These are phyloP conservation scores for Colletotrichum chrysophilum DNA, from an alignment of 2,329 filamentous ascomycete genomes.

Conservation along the genomic window DNA sequence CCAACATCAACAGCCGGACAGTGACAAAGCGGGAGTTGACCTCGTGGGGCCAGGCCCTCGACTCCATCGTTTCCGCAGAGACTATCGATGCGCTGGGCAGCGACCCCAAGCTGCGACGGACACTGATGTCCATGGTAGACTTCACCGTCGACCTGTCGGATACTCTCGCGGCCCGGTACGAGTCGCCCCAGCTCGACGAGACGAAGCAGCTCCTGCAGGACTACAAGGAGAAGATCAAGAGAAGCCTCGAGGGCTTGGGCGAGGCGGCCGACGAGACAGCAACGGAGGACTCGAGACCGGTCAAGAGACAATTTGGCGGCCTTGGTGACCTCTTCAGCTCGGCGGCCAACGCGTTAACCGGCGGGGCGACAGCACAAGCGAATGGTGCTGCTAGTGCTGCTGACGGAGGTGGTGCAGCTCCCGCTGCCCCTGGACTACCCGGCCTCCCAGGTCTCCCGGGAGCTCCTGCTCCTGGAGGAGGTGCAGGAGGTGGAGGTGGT, in stretches of 20 bases:
- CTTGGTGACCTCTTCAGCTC: background rate
- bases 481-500: background rate
- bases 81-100: conserved; percentile 12
- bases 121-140: conserved; percentile 20
- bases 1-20: background rate
- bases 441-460: background rate
- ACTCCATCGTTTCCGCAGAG: conserved; percentile 12
- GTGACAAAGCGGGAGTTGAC: background rate
- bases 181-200: conserved; percentile 5
- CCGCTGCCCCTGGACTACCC: background rate
- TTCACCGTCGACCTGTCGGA: conserved; percentile 18
- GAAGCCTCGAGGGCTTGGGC: background rate
- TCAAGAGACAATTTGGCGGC: background rate
- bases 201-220: conserved; percentile 9
- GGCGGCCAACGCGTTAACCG: background rate
- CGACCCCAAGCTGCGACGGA: conserved; percentile 13
- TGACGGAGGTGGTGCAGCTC: background rate
- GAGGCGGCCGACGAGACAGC: background rate
- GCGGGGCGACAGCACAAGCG: background rate
- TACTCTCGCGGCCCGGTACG: conserved; percentile 1
- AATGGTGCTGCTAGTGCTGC: background rate
- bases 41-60: conserved; percentile 20
- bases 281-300: background rate
- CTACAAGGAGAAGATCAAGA: conserved; percentile 6
- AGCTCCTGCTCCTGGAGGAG: background rate